phyloP scores from a whole-genome alignment of 1,284 basidiomycete species.

The Pseudozyma hubeiensis region DNA sequence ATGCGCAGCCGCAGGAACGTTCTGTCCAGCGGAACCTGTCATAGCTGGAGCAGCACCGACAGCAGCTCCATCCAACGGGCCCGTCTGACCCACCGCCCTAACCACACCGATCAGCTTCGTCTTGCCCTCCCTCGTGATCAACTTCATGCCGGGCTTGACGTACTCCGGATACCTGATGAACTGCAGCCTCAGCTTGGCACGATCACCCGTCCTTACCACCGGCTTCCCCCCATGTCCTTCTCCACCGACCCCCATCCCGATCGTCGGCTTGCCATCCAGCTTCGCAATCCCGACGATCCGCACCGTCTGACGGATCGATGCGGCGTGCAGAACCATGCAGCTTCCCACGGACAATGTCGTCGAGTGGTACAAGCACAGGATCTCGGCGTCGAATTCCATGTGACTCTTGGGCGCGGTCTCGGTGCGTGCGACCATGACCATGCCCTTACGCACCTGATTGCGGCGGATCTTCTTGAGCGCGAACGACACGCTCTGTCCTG shows the following conservation, averaged over 20 bases:
- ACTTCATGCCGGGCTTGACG: conserved; percentile 64
- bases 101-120: conserved; percentile 66
- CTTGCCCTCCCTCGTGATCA: conserved; percentile 65
- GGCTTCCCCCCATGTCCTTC: conserved; percentile 50
- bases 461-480: conserved; percentile 90
- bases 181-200: conserved; percentile 61
- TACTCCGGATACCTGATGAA: conserved; percentile 64
- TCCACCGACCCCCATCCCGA: conserved; percentile 6
- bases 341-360: conserved; percentile 64
- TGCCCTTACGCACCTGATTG: conserved; percentile 85
- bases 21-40: conserved; percentile 6
- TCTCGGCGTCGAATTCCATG: conserved; percentile 66
- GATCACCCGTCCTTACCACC: conserved; percentile 65
- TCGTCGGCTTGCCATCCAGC: conserved; percentile 49
- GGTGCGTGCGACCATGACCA: conserved; percentile 73
- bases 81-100: conserved; percentile 52
- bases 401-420: conserved; percentile 52
- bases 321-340: conserved; percentile 67
- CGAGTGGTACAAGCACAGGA: conserved; percentile 66
- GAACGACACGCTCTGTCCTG: conserved; percentile 93
- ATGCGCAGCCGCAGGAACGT: conserved; percentile 28
- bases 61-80: conserved; percentile 25
- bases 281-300: conserved; percentile 62
- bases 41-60: not conserved
- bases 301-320: conserved; percentile 66